phyloP scores from a whole-genome alignment of 345 rosid genomes.

The Melaleuca quinquenervia region DNA sequence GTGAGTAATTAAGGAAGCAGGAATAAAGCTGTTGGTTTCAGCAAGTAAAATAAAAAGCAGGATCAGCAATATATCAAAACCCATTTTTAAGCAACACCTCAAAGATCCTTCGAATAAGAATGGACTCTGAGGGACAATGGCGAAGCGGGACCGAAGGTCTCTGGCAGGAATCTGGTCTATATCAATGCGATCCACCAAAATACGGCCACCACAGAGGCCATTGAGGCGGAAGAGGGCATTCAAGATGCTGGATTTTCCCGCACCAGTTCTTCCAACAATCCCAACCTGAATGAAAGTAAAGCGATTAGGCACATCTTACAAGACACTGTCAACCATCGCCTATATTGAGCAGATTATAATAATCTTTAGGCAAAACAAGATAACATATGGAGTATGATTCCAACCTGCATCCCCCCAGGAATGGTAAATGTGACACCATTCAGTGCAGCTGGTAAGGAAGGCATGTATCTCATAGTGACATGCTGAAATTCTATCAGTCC shows the following conservation, averaged over 20 bases:
- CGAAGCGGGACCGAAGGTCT: conserved; percentile 66
- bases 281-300: conserved; percentile 47
- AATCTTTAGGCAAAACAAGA: not conserved
- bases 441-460: conserved; percentile 67
- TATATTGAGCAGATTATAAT: not conserved
- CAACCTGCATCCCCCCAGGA: conserved; percentile 61
- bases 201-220: conserved; percentile 47
- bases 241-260: conserved; percentile 86
- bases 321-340: not conserved
- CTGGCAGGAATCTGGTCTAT: conserved; percentile 53
- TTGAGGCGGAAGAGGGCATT: conserved; percentile 79
- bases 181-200: conserved; percentile 64
- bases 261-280: conserved; percentile 90
- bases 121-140: conserved; percentile 91
- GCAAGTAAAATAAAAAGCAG: not conserved
- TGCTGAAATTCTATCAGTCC: conserved; percentile 68
- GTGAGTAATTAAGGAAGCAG: not conserved
- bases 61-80: not conserved
- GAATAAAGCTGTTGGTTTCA: not conserved
- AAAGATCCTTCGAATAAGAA: conserved; percentile 80
- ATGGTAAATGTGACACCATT: conserved; percentile 43
- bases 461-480: conserved; percentile 71
- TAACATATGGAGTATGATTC: not conserved
- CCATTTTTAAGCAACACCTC: conserved; percentile 26
- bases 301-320: not conserved